Conservation (phyloP, 1,284 basidiomycete species). For the Vanrija sp. region DNA sequence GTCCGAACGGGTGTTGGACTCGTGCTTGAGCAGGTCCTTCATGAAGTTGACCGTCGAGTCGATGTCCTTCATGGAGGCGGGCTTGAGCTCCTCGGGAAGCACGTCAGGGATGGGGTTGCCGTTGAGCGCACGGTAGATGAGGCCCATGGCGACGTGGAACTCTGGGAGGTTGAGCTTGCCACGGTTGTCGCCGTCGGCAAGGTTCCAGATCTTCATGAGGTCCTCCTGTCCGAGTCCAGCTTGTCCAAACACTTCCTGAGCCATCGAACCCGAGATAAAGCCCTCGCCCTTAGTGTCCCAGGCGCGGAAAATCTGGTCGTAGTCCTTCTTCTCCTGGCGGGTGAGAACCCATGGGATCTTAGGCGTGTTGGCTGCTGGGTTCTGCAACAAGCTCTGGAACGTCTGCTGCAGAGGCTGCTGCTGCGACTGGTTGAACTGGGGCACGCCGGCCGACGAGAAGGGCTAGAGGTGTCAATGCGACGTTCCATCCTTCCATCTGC, state of each 20-base stretch:
- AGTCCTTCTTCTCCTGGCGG: constrained; percentile 91
- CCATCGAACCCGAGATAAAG: constrained; percentile 82
- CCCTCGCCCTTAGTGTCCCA: constrained; percentile 78
- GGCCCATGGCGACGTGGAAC: constrained; percentile 98
- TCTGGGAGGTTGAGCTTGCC: constrained; percentile 93
- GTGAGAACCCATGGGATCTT: constrained; percentile 84
- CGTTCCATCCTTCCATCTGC: background rate
- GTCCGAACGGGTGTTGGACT: constrained; percentile 59
- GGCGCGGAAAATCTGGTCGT: constrained; percentile 92
- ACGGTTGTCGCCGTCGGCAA: constrained; percentile 84
- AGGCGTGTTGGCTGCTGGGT: constrained; percentile 65
- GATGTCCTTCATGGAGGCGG: constrained; percentile 87
- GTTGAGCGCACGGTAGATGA: constrained; percentile 92
- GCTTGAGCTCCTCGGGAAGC: constrained; percentile 84
- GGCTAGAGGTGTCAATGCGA: constrained; percentile 22
- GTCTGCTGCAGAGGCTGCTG: constrained; percentile 56
- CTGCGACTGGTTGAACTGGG: constrained; percentile 57
- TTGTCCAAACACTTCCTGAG: constrained; percentile 91
- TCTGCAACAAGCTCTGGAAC: constrained; percentile 54
- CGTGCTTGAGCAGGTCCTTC: constrained; percentile 84
- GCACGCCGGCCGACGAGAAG: constrained; percentile 45
- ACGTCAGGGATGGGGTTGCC: constrained; percentile 85
- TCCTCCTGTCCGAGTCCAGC: constrained; percentile 85
- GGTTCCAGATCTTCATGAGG: constrained; percentile 89
- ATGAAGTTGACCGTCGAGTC: constrained; percentile 88